Evolutionary conservation across 768 basidiomycete species (phyloP), one percentile per base, ranked within the genome.

Genomic region (Suillus spraguei): DNA sequence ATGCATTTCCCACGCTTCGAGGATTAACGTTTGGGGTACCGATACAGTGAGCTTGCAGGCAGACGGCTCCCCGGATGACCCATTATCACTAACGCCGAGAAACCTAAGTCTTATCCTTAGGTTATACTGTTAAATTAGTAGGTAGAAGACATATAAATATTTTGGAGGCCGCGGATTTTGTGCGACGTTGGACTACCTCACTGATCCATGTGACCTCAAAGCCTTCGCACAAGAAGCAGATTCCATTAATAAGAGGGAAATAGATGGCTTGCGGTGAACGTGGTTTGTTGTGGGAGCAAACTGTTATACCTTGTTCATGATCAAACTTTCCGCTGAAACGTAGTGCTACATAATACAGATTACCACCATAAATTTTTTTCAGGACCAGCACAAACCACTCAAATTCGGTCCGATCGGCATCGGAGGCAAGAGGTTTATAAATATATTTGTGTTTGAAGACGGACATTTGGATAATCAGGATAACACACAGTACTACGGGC

Each of bases 331-430:
- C 3, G 24, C 38, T 58, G 22, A 38, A 39, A 35, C 46, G 16
- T 44, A 44, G 16, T 32, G n/a, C 32, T 33, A 17, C 49, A 28
- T 50, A 32, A 32, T 52, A 4, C 28, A 9, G 28, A 52, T 32
- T 32, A 53, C 32, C 50, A 20, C 17, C 32, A 33, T 33, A 5
- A 16, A 16, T 32, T 8, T 49, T 14, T 28, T 49, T 28, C 28
- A 17, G 50, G 32, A 20, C 33, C 64, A 8, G 71, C 73, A 61
- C 67, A 72, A 76, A 74, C 39, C 58, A 14, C 71, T 66, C 74
- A 8, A n/a, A 47, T 47, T 55, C 64, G 64, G 64, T 50, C 74
- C 74, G 68, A 61, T 62, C 68, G 66, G 69, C 69, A 68, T 70
- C 60, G 62, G 62, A 68, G 14, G 54, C 13, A 49, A 28, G 49